Conservation (phyloP, 164 flowering plant genomes). For the Saururus chinensis region DNA sequence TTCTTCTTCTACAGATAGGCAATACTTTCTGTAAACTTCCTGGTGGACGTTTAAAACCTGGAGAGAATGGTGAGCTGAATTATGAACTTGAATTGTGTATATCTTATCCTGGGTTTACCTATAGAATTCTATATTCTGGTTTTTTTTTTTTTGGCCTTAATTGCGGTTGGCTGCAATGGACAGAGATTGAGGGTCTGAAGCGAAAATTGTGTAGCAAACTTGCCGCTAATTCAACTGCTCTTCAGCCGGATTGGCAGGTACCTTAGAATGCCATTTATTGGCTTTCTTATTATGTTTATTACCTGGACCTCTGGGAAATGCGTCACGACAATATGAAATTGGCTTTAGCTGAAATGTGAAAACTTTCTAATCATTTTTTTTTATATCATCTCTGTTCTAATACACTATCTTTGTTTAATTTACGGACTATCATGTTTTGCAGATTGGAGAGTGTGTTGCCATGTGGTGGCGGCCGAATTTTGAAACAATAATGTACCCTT, state of each 20-base stretch:
- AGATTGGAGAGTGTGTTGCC: slow-evolving; percentile 99
- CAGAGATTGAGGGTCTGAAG: slow-evolving; percentile 95
- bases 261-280: not conserved
- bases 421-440: slow-evolving; percentile 12
- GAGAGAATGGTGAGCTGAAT: slow-evolving; percentile 70
- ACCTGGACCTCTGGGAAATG: not conserved
- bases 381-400: too few species aligned
- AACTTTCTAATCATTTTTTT: too few species aligned
- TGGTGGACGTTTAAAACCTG: slow-evolving; percentile 97
- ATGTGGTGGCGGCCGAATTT: slow-evolving; percentile 99
- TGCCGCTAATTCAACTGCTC: slow-evolving; percentile 71
- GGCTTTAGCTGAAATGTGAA: not conserved
- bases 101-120: too few species aligned
- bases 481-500: slow-evolving; percentile 92
- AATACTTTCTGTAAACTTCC: slow-evolving; percentile 98
- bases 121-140: too few species aligned
- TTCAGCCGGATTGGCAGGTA: slow-evolving; percentile 98
- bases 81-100: too few species aligned
- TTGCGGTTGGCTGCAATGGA: not conserved
- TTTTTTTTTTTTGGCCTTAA: too few species aligned
- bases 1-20: slow-evolving; percentile 93
- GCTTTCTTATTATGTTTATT: not conserved
- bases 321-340: too few species aligned
- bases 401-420: not conserved
- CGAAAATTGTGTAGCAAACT: slow-evolving; percentile 96